Conservation (phyloP, 2,329 filamentous ascomycete species). For the Scopulariopsis brevicaulis region DNA sequence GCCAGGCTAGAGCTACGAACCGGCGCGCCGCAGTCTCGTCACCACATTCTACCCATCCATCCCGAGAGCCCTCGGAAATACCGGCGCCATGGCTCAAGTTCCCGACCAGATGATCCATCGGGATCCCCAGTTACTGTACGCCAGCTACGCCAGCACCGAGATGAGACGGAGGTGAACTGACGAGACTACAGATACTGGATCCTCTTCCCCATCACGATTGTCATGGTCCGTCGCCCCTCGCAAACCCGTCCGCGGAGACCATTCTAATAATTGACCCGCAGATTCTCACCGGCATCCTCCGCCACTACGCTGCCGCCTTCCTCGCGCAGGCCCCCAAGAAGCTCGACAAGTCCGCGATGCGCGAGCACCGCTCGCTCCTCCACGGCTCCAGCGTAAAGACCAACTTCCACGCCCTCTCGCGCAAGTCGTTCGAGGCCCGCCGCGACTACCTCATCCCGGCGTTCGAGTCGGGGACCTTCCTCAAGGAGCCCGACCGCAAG, state of each 20-base stretch:
- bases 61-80: neutral
- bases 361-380: slow-evolving; percentile 76
- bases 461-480: slow-evolving; percentile 75
- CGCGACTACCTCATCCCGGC: slow-evolving; percentile 71
- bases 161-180: slow-evolving; percentile 6
- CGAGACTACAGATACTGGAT: slow-evolving; percentile 78
- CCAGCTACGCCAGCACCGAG: slow-evolving; percentile 8
- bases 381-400: slow-evolving; percentile 75
- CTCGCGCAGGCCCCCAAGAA: slow-evolving; percentile 80
- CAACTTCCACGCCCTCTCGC: slow-evolving; percentile 72
- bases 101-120: slow-evolving; percentile 91
- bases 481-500: slow-evolving; percentile 78
- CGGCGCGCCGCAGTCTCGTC: neutral
- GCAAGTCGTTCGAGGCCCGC: slow-evolving; percentile 64
- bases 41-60: neutral
- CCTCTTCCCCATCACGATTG: slow-evolving; percentile 88
- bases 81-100: slow-evolving; percentile 61
- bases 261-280: slow-evolving; percentile 16
- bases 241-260: neutral
- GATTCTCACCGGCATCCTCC: slow-evolving; percentile 88
- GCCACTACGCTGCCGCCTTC: slow-evolving; percentile 91
- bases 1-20: neutral
- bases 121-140: slow-evolving; percentile 96
- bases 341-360: slow-evolving; percentile 60
- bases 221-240: slow-evolving; percentile 54